Evolutionary conservation across 805 yeast genomes (phyloP), one percentile per base, ranked within the genome.

Genomic region (Ogataea zsoltii): DNA sequence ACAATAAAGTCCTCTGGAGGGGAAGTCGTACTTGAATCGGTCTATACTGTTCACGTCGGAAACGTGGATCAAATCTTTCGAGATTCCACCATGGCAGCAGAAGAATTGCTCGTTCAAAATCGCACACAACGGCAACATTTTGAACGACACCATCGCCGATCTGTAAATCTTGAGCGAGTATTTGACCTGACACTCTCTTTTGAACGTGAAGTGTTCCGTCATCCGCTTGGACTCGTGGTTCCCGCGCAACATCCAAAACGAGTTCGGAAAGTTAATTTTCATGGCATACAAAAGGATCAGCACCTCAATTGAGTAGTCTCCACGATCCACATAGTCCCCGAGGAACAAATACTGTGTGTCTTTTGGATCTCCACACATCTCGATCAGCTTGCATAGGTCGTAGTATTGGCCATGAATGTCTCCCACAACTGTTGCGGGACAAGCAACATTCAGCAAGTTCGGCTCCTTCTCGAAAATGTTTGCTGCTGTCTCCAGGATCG

Each of bases 321-420:
- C 99, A 51, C 99, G 74, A 68, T 92, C 99, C 19, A 92, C 98
- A 62, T 92, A 91, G 67, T 92, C 98, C 7, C 98, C 98, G 45
- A 92, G 69, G 60, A 92, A 92, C 45, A 92, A 69, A 63, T 89
- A 92, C 18, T 85, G 76, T 1, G 96, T 88, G 12, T 58, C 66
- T 13, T 69, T 72, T 11, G 97, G 96, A 57, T 85, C 83, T 3
- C 98, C 98, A 34, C 97, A 96, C 38, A 90, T 90, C 60, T 90
- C 96, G 57, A 92, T 85, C 49, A 92, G 69, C 66, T 90, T 90
- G 78, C 91, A 74, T 55, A 94, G 72, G 67, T 94, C 99, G 63
- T 78, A 90, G 66, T 79, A 92, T 65, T 94, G 98, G n/a, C 99
- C 99, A 66, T 92, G 98, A 13, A 92, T 80, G 65, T 92, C 98